Conservation (phyloP, 2,329 filamentous ascomycete genomes). For the Plenodomus lindquistii region DNA sequence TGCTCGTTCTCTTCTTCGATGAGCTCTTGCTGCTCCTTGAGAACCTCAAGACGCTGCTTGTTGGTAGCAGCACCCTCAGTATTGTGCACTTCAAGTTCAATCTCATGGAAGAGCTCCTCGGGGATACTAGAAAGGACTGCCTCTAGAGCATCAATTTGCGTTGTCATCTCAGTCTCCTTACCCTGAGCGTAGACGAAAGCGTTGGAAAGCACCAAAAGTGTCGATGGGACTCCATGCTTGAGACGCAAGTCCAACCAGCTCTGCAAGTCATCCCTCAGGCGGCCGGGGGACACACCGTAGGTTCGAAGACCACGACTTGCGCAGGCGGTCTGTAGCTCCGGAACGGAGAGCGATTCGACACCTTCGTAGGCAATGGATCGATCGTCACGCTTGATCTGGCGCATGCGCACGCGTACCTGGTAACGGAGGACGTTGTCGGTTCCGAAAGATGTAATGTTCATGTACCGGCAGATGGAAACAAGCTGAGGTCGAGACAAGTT, state of each 20-base stretch:
- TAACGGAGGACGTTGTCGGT: conserved; percentile 98
- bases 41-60: conserved; percentile 96
- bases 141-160: conserved; percentile 89
- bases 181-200: conserved; percentile 95
- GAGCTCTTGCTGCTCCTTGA: conserved; percentile 97
- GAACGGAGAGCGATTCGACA: conserved; percentile 88
- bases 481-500: conserved; percentile 94
- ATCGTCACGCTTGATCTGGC: conserved; percentile 98
- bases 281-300: conserved; percentile 84
- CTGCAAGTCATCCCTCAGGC: conserved; percentile 85
- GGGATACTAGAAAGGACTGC: conserved; percentile 93
- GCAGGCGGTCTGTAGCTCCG: conserved; percentile 89
- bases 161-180: conserved; percentile 80
- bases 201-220: conserved; percentile 91
- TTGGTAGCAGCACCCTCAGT: conserved; percentile 97
- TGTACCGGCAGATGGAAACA: conserved; percentile 96
- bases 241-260: conserved; percentile 94
- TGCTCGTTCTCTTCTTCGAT: conserved; percentile 97
- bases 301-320: conserved; percentile 91
- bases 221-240: conserved; percentile 93
- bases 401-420: conserved; percentile 95
- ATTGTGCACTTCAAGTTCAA: conserved; percentile 95
- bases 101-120: conserved; percentile 98
- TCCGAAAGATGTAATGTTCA: conserved; percentile 96
- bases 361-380: conserved; percentile 92